Conservation (phyloP, 192 early-diverging fungal species). For the Backusella tarrabulga region DNA sequence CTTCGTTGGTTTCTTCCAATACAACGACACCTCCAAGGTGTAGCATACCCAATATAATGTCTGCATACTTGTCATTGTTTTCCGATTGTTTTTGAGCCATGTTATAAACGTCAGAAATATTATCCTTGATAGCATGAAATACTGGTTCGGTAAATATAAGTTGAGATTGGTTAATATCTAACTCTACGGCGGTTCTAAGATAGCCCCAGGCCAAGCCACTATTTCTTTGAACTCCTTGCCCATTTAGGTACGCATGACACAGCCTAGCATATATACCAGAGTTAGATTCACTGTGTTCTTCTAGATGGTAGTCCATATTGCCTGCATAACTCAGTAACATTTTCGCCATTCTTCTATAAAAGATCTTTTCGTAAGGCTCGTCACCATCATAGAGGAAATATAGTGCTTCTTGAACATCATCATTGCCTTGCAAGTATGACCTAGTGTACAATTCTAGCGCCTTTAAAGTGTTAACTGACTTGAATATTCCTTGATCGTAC, state of each 20-base stretch:
- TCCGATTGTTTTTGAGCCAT: background rate
- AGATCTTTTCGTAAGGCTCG: background rate
- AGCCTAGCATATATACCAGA: background rate
- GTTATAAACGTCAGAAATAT: background rate
- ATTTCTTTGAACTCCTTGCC: background rate
- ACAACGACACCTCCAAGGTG: background rate
- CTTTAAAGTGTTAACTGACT: background rate
- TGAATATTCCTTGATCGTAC: background rate
- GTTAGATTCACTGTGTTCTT: background rate
- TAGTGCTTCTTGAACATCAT: background rate
- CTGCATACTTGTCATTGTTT: background rate
- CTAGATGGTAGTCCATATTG: no score
- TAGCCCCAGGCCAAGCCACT: background rate
- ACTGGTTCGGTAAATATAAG: background rate
- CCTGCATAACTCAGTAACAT: background rate
- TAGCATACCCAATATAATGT: background rate
- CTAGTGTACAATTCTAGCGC: background rate
- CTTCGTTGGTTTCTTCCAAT: background rate
- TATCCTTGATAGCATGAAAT: background rate
- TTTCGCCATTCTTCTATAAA: background rate
- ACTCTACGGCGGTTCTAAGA: background rate
- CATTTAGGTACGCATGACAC: background rate
- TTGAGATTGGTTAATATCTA: background rate
- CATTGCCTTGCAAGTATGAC: background rate
- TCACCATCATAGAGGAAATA: background rate